These are phyloP conservation scores for Neurospora tetrasperma DNA, from an alignment of 495 filamentous ascomycete genomes.

Conservation along the genomic window DNA sequence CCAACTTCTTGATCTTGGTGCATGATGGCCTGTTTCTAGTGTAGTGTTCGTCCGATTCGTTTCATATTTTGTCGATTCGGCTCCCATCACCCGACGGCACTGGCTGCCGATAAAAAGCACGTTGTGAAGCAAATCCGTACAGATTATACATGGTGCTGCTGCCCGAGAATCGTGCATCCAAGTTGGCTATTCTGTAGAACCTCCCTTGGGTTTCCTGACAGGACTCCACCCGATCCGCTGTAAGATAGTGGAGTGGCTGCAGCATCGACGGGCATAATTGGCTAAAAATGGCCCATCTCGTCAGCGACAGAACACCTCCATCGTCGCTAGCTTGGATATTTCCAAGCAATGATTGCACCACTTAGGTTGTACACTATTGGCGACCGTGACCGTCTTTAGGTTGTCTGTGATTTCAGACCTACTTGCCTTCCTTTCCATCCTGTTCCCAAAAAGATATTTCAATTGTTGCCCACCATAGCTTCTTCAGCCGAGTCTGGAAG, in stretches of 20 bases:
- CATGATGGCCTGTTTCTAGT: too few relatives aligned
- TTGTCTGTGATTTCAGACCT: neutral
- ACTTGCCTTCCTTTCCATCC: neutral
- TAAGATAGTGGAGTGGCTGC: neutral
- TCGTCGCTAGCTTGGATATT: neutral
- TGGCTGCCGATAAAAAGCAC: neutral
- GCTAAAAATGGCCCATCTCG: neutral
- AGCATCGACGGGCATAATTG: neutral
- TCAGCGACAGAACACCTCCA: neutral
- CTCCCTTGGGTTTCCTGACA: neutral
- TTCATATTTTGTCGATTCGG: neutral
- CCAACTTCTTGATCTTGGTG: too few relatives aligned
- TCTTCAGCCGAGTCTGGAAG: conserved; percentile 13
- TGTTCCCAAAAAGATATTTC: conserved; percentile 1
- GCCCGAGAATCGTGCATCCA: neutral
- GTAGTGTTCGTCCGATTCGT: neutral
- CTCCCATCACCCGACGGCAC: neutral
- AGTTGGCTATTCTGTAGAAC: neutral
- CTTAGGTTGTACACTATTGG: too few relatives aligned
- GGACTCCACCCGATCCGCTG: neutral
- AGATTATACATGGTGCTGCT: neutral
- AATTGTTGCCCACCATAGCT: conserved; percentile 25
- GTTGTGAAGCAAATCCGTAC: neutral
- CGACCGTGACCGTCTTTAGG: neutral
- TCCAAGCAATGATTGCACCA: neutral